phyloP scores from a whole-genome alignment of 768 basidiomycete species.

The Tricholoma hemisulphureum region DNA sequence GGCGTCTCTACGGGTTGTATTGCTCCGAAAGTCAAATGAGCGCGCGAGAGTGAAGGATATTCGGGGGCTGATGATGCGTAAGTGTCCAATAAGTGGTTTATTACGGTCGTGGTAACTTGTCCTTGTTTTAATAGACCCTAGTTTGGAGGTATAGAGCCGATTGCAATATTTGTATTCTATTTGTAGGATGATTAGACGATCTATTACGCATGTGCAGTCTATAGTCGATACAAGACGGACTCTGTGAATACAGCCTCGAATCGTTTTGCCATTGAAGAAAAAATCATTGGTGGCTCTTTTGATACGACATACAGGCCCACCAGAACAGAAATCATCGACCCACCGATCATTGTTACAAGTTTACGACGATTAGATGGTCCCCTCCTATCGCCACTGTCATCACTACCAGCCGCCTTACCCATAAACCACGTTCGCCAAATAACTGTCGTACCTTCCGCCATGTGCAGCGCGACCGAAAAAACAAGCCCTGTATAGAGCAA shows the following conservation, averaged over 20 bases:
- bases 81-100: slow-evolving; percentile 25
- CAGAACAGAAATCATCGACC: slow-evolving; percentile 49
- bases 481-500: slow-evolving; percentile 64
- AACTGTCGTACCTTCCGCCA: slow-evolving; percentile 56
- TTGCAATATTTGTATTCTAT: background rate
- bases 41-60: slow-evolving; percentile 60
- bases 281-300: slow-evolving; percentile 56
- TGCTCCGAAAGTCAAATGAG: slow-evolving; percentile 56
- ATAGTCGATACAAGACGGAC: slow-evolving; percentile 47
- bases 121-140: background rate
- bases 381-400: slow-evolving; percentile 14
- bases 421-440: slow-evolving; percentile 52
- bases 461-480: slow-evolving; percentile 54
- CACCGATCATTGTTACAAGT: slow-evolving; percentile 30
- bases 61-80: slow-evolving; percentile 71
- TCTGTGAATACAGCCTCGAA: slow-evolving; percentile 49
- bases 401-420: slow-evolving; percentile 17
- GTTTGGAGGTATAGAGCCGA: background rate
- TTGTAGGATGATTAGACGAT: background rate
- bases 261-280: slow-evolving; percentile 49
- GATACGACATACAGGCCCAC: slow-evolving; percentile 54
- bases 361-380: slow-evolving; percentile 22
- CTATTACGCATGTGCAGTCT: background rate
- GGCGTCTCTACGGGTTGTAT: slow-evolving; percentile 57
- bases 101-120: background rate